These are phyloP conservation scores for Diaporthe caulivora DNA, from an alignment of 2,329 filamentous ascomycete genomes.

Conservation along the genomic window DNA sequence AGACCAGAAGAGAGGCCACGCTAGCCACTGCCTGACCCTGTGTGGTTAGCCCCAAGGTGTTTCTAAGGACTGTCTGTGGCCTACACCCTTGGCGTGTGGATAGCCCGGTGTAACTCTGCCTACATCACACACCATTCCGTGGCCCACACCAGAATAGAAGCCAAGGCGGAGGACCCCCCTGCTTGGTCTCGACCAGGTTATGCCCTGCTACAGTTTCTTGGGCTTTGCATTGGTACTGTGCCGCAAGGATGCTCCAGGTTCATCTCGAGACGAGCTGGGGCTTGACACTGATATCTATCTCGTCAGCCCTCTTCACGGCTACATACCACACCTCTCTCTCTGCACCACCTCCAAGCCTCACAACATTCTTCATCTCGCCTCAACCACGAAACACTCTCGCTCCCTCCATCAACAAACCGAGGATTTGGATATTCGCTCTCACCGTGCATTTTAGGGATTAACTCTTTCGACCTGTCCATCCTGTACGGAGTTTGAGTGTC, in stretches of 20 bases:
- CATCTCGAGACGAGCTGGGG: slow-evolving; percentile 31
- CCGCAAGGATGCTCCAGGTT: slow-evolving; percentile 25
- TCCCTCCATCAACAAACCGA: slow-evolving; percentile 28
- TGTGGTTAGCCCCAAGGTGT: not conserved
- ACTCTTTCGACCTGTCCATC: slow-evolving; percentile 39
- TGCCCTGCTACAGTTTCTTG: slow-evolving; percentile 12
- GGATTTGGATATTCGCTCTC: slow-evolving; percentile 24
- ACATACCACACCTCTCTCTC: slow-evolving; percentile 32
- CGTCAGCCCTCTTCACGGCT: slow-evolving; percentile 36
- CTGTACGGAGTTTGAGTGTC: slow-evolving; percentile 50
- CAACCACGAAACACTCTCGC: slow-evolving; percentile 28
- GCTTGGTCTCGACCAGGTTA: slow-evolving; percentile 8
- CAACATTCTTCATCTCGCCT: slow-evolving; percentile 32
- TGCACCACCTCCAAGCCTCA: slow-evolving; percentile 29
- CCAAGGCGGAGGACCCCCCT: slow-evolving; percentile 32
- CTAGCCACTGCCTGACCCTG: not conserved
- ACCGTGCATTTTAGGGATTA: slow-evolving; percentile 6
- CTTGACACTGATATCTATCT: slow-evolving; percentile 31
- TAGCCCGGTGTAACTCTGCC: not conserved
- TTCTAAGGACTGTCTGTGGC: not conserved
- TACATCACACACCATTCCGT: slow-evolving; percentile 21
- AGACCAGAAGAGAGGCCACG: not conserved
- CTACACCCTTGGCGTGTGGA: not conserved
- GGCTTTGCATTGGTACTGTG: slow-evolving; percentile 28
- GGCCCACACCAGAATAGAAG: slow-evolving; percentile 31